These are phyloP conservation scores for Psilocybe cyanescens DNA, from an alignment of 768 basidiomycete species.

Conservation along the genomic window DNA sequence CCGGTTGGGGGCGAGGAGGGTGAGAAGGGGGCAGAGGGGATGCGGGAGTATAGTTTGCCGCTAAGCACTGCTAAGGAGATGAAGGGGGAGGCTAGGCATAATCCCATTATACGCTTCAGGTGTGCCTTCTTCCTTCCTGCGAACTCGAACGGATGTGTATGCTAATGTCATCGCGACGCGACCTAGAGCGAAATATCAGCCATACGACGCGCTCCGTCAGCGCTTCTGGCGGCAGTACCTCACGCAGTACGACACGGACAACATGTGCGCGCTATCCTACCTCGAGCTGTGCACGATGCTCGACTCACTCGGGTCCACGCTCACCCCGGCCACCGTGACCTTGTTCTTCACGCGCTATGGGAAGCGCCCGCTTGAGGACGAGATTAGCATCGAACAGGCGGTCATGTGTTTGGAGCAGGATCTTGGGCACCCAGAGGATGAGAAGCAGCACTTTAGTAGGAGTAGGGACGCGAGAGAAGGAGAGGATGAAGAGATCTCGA, in stretches of 20 bases:
- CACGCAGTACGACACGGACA: conserved; percentile 89
- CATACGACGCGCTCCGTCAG: conserved; percentile 89
- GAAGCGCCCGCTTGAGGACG: conserved; percentile 67
- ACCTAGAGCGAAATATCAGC: conserved; percentile 88
- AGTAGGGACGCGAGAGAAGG: conserved; percentile 51
- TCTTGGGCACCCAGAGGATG: conserved; percentile 69
- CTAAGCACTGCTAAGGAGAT: conserved; percentile 64
- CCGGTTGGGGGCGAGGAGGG: conserved; percentile 39
- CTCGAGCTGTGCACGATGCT: conserved; percentile 94
- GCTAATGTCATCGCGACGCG: neutral
- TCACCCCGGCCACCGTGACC: conserved; percentile 77
- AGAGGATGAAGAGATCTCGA: conserved; percentile 35
- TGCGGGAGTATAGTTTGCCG: conserved; percentile 75
- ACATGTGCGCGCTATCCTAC: conserved; percentile 72
- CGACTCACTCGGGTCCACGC: conserved; percentile 94
- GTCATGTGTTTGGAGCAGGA: conserved; percentile 88
- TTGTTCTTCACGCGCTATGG: conserved; percentile 77
- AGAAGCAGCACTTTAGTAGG: conserved; percentile 59
- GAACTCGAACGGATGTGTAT: no score
- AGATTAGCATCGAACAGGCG: conserved; percentile 78
- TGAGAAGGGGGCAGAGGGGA: conserved; percentile 58
- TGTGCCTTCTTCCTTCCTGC: conserved; percentile 29
- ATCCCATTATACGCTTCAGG: conserved; percentile 72
- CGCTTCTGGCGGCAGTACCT: conserved; percentile 91
- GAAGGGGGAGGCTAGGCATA: conserved; percentile 74